Evolutionary conservation across 176 grass and related monocot species (phyloP).

Genomic region (Aegilops umbellulata): DNA sequence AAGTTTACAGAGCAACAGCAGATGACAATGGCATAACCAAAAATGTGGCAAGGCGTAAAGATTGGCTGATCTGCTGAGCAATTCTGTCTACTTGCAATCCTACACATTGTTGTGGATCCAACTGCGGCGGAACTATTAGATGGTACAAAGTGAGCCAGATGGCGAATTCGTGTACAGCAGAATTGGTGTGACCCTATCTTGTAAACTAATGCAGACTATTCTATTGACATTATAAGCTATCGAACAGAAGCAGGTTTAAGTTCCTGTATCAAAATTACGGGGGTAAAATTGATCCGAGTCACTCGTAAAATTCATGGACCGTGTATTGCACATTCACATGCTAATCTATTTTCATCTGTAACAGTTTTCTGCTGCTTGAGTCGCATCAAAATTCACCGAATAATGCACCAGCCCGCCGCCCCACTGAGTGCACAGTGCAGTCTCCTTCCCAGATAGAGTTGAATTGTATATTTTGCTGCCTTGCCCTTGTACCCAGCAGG

Average conservation of each 20-base stretch:
- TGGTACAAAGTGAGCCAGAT: background rate
- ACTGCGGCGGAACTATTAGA: background rate
- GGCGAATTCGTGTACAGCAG: conserved; percentile 14
- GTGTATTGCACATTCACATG: conserved; percentile 28
- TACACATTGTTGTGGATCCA: background rate
- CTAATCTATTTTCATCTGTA: conserved; percentile 21
- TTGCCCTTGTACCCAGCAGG: background rate
- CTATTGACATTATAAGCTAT: conserved; percentile 17
- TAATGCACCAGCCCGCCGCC: background rate
- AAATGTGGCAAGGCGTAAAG: background rate
- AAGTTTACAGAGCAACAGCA: background rate
- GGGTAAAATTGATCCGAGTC: background rate
- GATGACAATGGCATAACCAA: background rate
- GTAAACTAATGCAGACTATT: conserved; percentile 20
- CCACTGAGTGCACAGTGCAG: background rate
- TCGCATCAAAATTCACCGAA: background rate
- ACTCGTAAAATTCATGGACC: background rate
- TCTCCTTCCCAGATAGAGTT: background rate
- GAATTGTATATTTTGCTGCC: conserved; percentile 23
- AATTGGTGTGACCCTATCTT: background rate
- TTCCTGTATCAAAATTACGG: background rate
- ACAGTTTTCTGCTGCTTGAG: background rate
- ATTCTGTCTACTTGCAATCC: background rate
- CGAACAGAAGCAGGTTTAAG: background rate
- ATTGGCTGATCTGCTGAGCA: background rate